Evolutionary conservation across 805 yeast genomes (phyloP).

Genomic region (Metschnikowia gelsemii): DNA sequence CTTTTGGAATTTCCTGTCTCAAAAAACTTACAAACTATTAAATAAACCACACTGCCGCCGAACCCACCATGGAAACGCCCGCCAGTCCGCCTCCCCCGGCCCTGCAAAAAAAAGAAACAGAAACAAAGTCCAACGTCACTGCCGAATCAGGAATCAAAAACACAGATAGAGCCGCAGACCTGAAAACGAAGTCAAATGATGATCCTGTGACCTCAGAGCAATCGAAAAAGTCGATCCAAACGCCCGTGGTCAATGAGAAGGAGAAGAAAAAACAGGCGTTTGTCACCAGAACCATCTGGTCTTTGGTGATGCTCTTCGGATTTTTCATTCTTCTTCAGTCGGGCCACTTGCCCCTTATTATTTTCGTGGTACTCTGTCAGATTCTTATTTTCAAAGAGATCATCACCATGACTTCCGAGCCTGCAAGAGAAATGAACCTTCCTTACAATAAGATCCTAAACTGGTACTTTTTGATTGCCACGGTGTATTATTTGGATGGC

Average conservation of each 20-base stretch:
- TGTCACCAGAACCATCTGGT: constrained; percentile 87
- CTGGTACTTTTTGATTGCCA: constrained; percentile 89
- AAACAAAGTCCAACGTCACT: neutral
- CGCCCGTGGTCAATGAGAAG: constrained; percentile 11
- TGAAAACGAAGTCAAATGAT: too few relatives aligned
- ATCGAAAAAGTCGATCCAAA: neutral
- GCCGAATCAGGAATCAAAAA: too few relatives aligned
- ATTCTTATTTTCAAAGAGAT: constrained; percentile 87
- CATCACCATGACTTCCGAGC: constrained; percentile 78
- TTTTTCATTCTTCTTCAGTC: constrained; percentile 56
- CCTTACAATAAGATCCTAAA: constrained; percentile 81
- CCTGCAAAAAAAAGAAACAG: neutral
- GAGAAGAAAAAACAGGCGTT: constrained; percentile 75
- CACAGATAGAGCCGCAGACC: too few relatives aligned
- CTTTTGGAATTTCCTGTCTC: too few relatives aligned
- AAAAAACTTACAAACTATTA: neutral
- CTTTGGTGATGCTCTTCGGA: constrained; percentile 87
- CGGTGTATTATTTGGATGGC: constrained; percentile 87
- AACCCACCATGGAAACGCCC: neutral
- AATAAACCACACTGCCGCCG: neutral
- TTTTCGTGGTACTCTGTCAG: constrained; percentile 70
- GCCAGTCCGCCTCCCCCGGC: constrained; percentile 3
- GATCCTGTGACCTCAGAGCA: neutral
- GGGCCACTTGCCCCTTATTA: constrained; percentile 82
- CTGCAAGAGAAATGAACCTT: constrained; percentile 77